phyloP scores from a whole-genome alignment of 306 rosid genomes.

The Carpinus fangiana region DNA sequence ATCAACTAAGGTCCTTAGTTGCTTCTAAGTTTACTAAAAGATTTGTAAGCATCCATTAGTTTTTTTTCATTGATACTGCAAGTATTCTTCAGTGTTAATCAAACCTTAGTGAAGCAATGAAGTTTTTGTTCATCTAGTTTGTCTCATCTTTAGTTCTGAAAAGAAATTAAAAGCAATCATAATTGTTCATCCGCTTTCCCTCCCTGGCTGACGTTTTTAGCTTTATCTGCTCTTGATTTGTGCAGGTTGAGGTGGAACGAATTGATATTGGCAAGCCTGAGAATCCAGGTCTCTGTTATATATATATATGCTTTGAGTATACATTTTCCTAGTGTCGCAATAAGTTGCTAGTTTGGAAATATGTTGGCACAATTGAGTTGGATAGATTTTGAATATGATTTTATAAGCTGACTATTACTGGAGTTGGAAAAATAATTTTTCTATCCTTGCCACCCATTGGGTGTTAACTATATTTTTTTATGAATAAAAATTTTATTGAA shows the following conservation, averaged over 20 bases:
- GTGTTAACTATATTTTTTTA: background rate
- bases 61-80: background rate
- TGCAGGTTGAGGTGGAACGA: conserved; percentile 88
- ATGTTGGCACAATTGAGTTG: background rate
- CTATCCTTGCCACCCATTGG: background rate
- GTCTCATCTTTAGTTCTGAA: conserved; percentile 8
- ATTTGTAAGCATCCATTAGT: background rate
- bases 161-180: conserved; percentile 5
- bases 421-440: background rate
- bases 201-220: conserved; percentile 1
- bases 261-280: conserved; percentile 78
- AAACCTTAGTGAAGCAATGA: background rate
- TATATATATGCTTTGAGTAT: conserved; percentile 16
- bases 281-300: conserved; percentile 50
- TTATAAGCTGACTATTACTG: background rate
- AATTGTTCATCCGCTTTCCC: conserved; percentile 7
- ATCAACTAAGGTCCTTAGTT: background rate
- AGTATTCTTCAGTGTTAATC: conserved; percentile 1
- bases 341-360: conserved; percentile 10
- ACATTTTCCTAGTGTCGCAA: background rate
- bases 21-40: background rate
- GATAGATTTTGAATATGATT: background rate
- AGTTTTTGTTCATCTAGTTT: background rate
- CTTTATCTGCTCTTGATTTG: conserved; percentile 20
- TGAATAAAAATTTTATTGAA: background rate